phyloP scores from a whole-genome alignment of 2,329 filamentous ascomycete genomes.

The Fusarium pilosicola region DNA sequence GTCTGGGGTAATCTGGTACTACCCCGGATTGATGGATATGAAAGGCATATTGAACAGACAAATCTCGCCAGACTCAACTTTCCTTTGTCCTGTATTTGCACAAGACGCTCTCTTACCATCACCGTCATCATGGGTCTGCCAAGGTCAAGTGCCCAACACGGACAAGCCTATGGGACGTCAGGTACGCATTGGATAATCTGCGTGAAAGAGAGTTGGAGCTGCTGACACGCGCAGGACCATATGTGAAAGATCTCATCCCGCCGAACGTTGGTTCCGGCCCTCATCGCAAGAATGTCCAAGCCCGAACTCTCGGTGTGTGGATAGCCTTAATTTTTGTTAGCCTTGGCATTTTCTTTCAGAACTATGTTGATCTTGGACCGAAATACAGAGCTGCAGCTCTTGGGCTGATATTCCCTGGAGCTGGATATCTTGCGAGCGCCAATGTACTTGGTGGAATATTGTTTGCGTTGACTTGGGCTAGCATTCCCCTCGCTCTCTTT shows the following conservation, averaged over 20 bases:
- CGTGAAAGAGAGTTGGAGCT: rapidly evolving
- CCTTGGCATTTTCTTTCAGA: rapidly evolving
- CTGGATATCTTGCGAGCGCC: not conserved
- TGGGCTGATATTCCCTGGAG: not conserved
- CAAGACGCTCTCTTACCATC: not conserved
- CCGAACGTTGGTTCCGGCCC: not conserved
- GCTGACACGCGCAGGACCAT: not conserved
- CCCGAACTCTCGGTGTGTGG: rapidly evolving
- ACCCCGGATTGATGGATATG: rapidly evolving
- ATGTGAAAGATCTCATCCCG: not conserved
- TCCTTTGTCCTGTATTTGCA: not conserved
- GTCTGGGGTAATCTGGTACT: rapidly evolving
- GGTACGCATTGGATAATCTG: rapidly evolving
- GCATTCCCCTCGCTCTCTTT: not conserved
- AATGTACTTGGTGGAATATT: not conserved
- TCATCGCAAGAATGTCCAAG: not conserved
- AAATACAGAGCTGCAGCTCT: not conserved
- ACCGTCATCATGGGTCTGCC: rapidly evolving
- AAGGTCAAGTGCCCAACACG: not conserved
- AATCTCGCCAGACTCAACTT: rapidly evolving
- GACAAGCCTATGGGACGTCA: not conserved
- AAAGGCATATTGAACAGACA: not conserved
- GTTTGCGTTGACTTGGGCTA: not conserved
- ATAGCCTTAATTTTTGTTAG: rapidly evolving
- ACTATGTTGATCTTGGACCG: rapidly evolving